Evolutionary conservation across 2,329 filamentous ascomycete genomes (phyloP).

Genomic region (Colletotrichum agaves): DNA sequence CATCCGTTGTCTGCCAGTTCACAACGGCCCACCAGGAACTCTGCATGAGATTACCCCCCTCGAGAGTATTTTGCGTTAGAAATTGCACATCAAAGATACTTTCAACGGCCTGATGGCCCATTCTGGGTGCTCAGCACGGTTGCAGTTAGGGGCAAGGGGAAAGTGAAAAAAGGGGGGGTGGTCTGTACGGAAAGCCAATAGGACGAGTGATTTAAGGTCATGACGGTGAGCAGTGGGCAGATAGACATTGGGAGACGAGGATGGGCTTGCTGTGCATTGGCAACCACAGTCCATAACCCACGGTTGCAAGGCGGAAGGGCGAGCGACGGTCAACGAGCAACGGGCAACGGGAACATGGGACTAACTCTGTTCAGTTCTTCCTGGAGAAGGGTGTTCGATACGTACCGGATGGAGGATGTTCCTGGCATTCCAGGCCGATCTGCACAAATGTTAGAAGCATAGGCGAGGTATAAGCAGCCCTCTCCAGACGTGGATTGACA

Average conservation of each 20-base stretch:
- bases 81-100: slow-evolving; percentile 33
- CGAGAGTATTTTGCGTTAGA: slow-evolving; percentile 18
- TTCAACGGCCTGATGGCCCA: slow-evolving; percentile 34
- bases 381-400: not conserved
- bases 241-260: slow-evolving; percentile 26
- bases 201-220: slow-evolving; percentile 29
- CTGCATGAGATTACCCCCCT: slow-evolving; percentile 24
- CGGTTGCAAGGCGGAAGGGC: not conserved
- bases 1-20: slow-evolving; percentile 6
- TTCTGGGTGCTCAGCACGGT: slow-evolving; percentile 31
- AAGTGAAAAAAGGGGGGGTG: not conserved
- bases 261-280: slow-evolving; percentile 18
- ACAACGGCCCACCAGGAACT: slow-evolving; percentile 23
- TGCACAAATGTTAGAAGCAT: slow-evolving; percentile 31
- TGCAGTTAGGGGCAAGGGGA: slow-evolving; percentile 24
- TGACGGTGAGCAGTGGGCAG: not conserved
- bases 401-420: slow-evolving; percentile 20
- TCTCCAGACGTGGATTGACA: too few relatives aligned
- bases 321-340: not conserved
- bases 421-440: slow-evolving; percentile 29
- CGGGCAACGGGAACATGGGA: slow-evolving; percentile 9
- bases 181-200: slow-evolving; percentile 19
- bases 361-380: not conserved
- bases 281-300: too few relatives aligned
- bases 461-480: not conserved